phyloP scores from a whole-genome alignment of 106 monocot species.

The Dendrobium chrysotoxum region DNA sequence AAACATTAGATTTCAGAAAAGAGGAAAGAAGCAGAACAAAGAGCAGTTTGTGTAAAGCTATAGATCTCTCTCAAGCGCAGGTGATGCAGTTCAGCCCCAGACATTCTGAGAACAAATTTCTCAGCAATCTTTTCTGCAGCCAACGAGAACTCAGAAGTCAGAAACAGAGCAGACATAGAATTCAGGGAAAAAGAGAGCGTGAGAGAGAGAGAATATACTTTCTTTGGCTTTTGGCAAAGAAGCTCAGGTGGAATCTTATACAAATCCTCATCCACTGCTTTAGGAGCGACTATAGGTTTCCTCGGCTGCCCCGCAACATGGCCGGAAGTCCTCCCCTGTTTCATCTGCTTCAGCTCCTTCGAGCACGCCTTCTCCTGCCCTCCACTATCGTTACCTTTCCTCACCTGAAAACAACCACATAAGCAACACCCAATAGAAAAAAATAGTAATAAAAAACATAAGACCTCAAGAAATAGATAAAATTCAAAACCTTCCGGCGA shows the following conservation, averaged over 20 bases:
- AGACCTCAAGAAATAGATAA: background rate
- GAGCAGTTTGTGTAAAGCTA: background rate
- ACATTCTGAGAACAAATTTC: conserved; percentile 21
- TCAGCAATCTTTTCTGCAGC: conserved; percentile 19
- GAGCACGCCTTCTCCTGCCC: background rate
- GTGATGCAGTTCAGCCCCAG: conserved; percentile 18
- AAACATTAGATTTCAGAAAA: background rate
- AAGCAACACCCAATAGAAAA: background rate
- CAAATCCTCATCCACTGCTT: conserved; percentile 40
- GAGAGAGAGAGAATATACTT: conserved; percentile 4
- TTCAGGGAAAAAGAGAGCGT: background rate
- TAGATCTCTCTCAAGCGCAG: conserved; percentile 2
- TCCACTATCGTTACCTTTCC: background rate
- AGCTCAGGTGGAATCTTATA: conserved; percentile 42
- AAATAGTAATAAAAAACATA: no score
- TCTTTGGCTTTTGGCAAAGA: conserved; percentile 28
- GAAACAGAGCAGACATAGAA: background rate
- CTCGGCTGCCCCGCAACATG: background rate
- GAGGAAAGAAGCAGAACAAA: background rate
- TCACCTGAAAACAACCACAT: background rate
- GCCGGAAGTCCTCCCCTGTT: background rate
- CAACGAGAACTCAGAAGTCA: background rate
- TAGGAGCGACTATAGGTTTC: conserved; percentile 4
- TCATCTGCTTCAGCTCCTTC: conserved; percentile 2
- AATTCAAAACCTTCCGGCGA: background rate